Evolutionary conservation across 129 eudicot genomes (phyloP).

Genomic region (Kitagawia praeruptora): DNA sequence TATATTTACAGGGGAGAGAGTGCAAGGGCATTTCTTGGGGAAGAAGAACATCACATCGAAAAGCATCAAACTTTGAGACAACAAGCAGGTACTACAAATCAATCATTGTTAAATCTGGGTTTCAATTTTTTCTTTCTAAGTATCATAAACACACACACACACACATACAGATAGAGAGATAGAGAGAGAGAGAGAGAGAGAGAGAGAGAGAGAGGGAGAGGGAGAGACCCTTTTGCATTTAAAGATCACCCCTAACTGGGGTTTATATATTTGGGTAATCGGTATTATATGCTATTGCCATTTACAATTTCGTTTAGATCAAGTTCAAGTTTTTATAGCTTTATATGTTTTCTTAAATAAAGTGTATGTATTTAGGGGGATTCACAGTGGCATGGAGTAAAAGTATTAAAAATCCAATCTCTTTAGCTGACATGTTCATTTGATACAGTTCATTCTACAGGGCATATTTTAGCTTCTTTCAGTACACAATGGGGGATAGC

Average conservation of each 20-base stretch:
- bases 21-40: neutral
- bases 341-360: neutral
- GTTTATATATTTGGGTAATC: neutral
- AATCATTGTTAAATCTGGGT: neutral
- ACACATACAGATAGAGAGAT: neutral
- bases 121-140: neutral
- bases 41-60: neutral
- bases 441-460: conserved; percentile 10
- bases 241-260: neutral
- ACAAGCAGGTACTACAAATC: neutral
- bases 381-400: neutral
- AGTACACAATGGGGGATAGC: conserved; percentile 73
- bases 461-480: neutral
- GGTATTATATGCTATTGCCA: neutral
- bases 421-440: neutral
- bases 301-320: neutral
- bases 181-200: too few relatives aligned
- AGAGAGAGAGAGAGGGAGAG: too few relatives aligned
- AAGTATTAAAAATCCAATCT: neutral
- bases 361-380: neutral
- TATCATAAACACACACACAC: neutral
- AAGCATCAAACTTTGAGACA: neutral
- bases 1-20: neutral
- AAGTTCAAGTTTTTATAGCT: neutral
- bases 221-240: neutral